Evolutionary conservation across 75 land plant species (phyloP).

Genomic region (Adiantum capillusveneris): DNA sequence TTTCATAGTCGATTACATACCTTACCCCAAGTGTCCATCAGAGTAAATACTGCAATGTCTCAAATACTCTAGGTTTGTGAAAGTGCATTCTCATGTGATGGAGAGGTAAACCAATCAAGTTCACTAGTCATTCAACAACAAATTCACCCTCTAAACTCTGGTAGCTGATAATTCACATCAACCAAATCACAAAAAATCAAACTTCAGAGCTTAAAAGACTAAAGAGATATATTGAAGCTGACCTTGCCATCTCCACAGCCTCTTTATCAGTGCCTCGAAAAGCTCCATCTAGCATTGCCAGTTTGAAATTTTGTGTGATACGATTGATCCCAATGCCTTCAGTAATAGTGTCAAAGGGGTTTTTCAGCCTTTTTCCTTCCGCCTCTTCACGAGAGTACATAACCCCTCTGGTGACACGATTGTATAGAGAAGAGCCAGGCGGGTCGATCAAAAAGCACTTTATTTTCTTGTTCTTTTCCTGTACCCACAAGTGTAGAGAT

Average conservation of each 20-base stretch:
- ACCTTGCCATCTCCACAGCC: slow-evolving; percentile 99
- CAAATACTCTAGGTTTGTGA: too few relatives aligned
- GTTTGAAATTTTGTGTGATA: slow-evolving; percentile 71
- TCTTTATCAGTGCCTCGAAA: slow-evolving; percentile 86
- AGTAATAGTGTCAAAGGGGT: slow-evolving; percentile 97
- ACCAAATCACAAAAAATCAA: too few relatives aligned
- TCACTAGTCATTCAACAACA: too few relatives aligned
- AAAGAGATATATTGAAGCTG: too few relatives aligned
- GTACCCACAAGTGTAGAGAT: slow-evolving; percentile 6
- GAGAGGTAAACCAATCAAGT: too few relatives aligned
- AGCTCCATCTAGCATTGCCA: slow-evolving; percentile 90
- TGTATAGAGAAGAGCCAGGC: slow-evolving; percentile 92
- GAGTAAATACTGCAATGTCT: too few relatives aligned
- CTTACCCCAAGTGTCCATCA: too few relatives aligned
- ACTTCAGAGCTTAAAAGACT: too few relatives aligned
- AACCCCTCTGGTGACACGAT: slow-evolving; percentile 93
- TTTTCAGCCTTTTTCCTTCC: slow-evolving; percentile 81
- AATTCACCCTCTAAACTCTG: too few relatives aligned
- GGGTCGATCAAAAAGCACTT: slow-evolving; percentile 96
- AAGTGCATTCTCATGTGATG: too few relatives aligned
- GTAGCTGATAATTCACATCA: too few relatives aligned
- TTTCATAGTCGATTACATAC: too few relatives aligned
- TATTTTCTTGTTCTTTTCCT: slow-evolving; percentile 68
- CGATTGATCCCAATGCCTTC: slow-evolving; percentile 99
- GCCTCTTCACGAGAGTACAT: slow-evolving; percentile 98